Conservation (phyloP, 1,284 basidiomycete species). For the Exobasidium cylindrosporum region DNA sequence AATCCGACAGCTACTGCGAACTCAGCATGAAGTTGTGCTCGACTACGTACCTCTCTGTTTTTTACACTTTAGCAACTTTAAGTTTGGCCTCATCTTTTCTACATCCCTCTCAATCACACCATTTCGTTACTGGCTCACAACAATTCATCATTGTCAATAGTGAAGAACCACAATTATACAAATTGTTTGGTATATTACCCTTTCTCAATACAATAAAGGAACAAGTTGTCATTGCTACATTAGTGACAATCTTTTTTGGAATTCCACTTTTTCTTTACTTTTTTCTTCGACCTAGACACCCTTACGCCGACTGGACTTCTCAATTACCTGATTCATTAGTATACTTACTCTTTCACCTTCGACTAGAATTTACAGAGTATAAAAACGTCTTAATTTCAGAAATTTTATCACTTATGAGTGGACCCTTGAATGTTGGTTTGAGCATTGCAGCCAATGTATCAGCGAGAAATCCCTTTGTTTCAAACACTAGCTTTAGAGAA, state of each 20-base stretch:
- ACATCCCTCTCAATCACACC: neutral
- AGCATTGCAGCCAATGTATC: neutral
- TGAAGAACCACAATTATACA: constrained; percentile 6
- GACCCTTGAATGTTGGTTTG: neutral
- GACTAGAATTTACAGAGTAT: neutral
- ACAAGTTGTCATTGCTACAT: neutral
- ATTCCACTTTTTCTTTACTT: neutral
- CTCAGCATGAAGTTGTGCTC: constrained; percentile 2
- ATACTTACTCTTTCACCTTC: neutral
- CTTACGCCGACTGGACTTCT: constrained; percentile 8
- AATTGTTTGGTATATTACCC: constrained; percentile 6
- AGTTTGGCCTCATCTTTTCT: too few species aligned
- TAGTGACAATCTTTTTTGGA: neutral
- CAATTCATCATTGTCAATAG: constrained; percentile 5
- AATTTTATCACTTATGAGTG: neutral
- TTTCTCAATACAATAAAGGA: neutral
- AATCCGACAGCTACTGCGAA: too few species aligned
- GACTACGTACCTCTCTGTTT: neutral
- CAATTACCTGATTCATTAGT: constrained; percentile 1
- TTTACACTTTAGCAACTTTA: too few species aligned
- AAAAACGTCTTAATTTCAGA: neutral
- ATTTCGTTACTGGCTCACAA: neutral
- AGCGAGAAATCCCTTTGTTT: constrained; percentile 3
- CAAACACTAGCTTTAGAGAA: neutral
- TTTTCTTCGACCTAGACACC: neutral